These are phyloP conservation scores for Sporothrix brasiliensis DNA, from an alignment of 2,329 filamentous ascomycete genomes.

Conservation along the genomic window DNA sequence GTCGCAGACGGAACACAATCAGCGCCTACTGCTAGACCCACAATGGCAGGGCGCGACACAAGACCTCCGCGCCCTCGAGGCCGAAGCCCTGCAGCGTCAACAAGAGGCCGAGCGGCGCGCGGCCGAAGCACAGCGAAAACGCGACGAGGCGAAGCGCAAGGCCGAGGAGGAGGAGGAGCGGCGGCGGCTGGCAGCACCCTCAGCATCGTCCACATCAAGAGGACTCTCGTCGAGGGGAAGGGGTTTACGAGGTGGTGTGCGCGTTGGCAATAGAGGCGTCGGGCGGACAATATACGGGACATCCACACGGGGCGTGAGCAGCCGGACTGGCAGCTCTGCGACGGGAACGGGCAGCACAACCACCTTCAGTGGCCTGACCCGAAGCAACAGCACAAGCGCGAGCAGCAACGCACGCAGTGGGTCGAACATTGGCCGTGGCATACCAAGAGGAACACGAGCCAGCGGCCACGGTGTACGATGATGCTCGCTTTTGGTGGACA, in stretches of 20 bases:
- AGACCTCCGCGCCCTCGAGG: conserved; percentile 84
- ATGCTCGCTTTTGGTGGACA: neutral
- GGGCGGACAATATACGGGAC: conserved; percentile 24
- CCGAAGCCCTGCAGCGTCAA: conserved; percentile 71
- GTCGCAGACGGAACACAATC: conserved; percentile 96
- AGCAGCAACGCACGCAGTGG: conserved; percentile 36
- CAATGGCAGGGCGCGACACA: conserved; percentile 86
- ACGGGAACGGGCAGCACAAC: conserved; percentile 22
- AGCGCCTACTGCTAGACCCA: conserved; percentile 84
- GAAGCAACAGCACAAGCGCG: conserved; percentile 22
- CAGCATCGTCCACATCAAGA: conserved; percentile 22
- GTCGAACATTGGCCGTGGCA: conserved; percentile 52
- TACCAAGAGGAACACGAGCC: conserved; percentile 56
- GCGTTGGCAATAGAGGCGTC: conserved; percentile 21
- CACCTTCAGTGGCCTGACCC: conserved; percentile 30
- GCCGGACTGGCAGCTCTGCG: neutral
- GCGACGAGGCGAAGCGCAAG: conserved; percentile 68
- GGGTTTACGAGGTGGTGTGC: conserved; percentile 19
- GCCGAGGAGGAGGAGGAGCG: conserved; percentile 63
- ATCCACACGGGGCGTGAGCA: conserved; percentile 13
- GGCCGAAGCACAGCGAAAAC: conserved; percentile 75
- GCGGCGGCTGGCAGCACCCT: conserved; percentile 39
- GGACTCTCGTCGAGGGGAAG: conserved; percentile 18
- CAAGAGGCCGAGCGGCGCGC: conserved; percentile 77
- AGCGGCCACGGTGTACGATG: conserved; percentile 31